These are phyloP conservation scores for Comarum palustre DNA, from an alignment of 306 rosid species.

Conservation along the genomic window DNA sequence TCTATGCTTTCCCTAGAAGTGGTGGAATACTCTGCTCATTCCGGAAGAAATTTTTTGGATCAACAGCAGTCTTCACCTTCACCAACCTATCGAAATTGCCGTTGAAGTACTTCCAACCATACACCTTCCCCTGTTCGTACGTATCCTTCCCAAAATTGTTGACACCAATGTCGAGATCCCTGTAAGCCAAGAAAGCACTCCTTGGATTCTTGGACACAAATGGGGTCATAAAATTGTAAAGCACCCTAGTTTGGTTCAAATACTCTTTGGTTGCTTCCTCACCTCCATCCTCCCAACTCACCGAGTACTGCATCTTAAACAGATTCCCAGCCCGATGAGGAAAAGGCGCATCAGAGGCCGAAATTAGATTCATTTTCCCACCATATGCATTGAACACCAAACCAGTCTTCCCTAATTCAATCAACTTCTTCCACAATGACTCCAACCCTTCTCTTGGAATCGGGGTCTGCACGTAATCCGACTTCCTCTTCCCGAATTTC, in stretches of 20 bases:
- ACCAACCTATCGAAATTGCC: constrained; percentile 58
- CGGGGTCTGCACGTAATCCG: constrained; percentile 58
- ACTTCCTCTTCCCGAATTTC: constrained; percentile 42
- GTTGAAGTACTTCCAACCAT: constrained; percentile 57
- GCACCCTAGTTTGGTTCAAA: constrained; percentile 37
- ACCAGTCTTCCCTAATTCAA: constrained; percentile 44
- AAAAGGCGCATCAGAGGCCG: constrained; percentile 50
- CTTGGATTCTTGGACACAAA: constrained; percentile 79
- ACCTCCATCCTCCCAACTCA: constrained; percentile 44
- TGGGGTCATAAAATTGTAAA: constrained; percentile 57
- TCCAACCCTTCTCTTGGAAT: constrained; percentile 49
- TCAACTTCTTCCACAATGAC: constrained; percentile 46
- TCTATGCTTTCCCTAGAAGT: constrained; percentile 28
- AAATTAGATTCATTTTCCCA: constrained; percentile 55
- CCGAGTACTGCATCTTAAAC: constrained; percentile 61
- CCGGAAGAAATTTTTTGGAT: constrained; percentile 66
- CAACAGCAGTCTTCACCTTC: constrained; percentile 52
- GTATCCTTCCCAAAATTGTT: constrained; percentile 33
- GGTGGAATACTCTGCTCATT: constrained; percentile 70
- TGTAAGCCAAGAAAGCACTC: constrained; percentile 59
- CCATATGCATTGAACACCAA: constrained; percentile 77
- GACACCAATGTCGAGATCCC: constrained; percentile 73
- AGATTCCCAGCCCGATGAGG: constrained; percentile 71
- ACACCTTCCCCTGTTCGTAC: constrained; percentile 52
- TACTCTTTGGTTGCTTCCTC: constrained; percentile 23